Conservation (phyloP, 2,329 filamentous ascomycete genomes). For the Fusarium sarcochroum region DNA sequence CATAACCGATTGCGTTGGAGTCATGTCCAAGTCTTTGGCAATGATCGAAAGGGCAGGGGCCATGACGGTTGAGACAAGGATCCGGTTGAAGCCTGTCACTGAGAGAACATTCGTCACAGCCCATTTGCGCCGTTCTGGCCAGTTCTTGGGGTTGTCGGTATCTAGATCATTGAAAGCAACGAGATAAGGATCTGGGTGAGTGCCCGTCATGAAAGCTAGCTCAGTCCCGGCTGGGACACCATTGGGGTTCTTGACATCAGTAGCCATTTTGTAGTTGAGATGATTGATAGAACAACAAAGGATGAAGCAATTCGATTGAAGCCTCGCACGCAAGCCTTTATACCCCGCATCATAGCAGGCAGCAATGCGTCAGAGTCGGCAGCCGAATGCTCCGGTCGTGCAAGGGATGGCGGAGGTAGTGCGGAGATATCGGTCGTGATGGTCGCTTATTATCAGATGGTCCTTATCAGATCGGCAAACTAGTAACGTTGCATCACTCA, state of each 20-base stretch:
- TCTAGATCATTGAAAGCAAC: slow-evolving; percentile 51
- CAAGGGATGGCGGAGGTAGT: slow-evolving; percentile 4
- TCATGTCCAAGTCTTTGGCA: slow-evolving; percentile 66
- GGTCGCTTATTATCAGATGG: slow-evolving; percentile 12
- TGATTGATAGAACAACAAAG: not conserved
- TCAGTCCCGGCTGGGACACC: slow-evolving; percentile 1
- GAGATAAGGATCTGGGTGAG: slow-evolving; percentile 41
- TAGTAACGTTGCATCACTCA: not conserved
- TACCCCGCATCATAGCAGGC: not conserved
- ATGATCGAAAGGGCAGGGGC: slow-evolving; percentile 65
- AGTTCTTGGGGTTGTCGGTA: slow-evolving; percentile 57
- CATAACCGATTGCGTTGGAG: slow-evolving; percentile 62
- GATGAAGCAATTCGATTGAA: not conserved
- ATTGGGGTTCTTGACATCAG: not conserved
- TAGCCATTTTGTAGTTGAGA: not conserved
- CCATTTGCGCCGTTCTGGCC: slow-evolving; percentile 61
- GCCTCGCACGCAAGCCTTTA: not conserved
- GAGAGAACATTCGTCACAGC: slow-evolving; percentile 63
- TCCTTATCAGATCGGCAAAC: slow-evolving; percentile 30
- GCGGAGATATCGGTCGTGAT: slow-evolving; percentile 35
- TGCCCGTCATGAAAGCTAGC: not conserved
- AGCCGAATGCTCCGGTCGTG: not conserved
- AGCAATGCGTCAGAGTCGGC: not conserved
- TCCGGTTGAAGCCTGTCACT: slow-evolving; percentile 64
- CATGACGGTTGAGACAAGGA: slow-evolving; percentile 67